phyloP scores from a whole-genome alignment of 2,329 filamentous ascomycete species.

The Paramyrothecium sp. region DNA sequence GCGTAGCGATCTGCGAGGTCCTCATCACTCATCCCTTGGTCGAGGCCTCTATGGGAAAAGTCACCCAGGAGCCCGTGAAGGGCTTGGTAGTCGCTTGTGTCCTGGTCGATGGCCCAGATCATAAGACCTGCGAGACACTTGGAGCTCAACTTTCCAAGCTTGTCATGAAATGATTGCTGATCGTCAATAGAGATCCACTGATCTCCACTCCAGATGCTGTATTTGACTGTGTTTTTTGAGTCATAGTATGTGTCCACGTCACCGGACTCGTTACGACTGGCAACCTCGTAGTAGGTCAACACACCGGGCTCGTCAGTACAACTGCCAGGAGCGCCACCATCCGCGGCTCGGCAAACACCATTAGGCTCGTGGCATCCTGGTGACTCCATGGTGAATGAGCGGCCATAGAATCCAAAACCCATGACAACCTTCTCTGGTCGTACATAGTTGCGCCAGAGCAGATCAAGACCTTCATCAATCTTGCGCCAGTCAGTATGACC shows the following conservation, averaged over 20 bases:
- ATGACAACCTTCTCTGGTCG: neutral
- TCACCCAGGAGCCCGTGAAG: neutral
- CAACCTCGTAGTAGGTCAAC: neutral
- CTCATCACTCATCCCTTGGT: neutral
- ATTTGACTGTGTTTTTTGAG: neutral
- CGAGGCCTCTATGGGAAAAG: neutral
- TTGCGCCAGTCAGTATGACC: neutral
- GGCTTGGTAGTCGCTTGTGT: neutral
- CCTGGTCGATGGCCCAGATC: conserved; percentile 1
- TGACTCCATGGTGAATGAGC: neutral
- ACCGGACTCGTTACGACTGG: neutral
- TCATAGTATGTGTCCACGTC: neutral
- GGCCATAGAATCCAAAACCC: neutral
- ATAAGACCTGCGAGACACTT: neutral
- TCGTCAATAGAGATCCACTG: neutral
- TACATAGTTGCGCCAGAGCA: neutral
- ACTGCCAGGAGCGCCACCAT: neutral
- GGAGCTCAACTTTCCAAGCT: neutral
- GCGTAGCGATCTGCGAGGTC: neutral
- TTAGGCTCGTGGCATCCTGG: neutral
- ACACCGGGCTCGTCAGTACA: neutral
- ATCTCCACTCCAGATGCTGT: neutral
- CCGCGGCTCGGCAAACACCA: neutral
- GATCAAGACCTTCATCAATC: neutral
- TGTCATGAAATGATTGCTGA: neutral